Base-by-base conservation (phyloP, 805 yeast genomes). In the Isabelozyma pseudorhagii region DNA sequence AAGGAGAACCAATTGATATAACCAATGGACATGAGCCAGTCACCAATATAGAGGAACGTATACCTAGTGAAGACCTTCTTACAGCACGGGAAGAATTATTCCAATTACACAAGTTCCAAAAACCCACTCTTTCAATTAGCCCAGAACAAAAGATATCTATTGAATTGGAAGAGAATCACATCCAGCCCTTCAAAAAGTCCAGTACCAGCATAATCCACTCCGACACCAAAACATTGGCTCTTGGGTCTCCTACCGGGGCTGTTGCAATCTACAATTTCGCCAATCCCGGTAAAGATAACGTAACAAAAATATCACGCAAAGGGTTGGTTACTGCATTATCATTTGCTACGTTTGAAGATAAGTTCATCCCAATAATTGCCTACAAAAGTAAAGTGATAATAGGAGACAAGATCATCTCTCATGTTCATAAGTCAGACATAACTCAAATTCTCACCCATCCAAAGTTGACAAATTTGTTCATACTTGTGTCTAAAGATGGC, bases 71-170 rank as follows among this genome's bases (percentile, higher is more conserved):
- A 2, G 56, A 50, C n/a, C 61, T 61, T 18, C 54, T 52, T 7
- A 47, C 44, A 27, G 73, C 77, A 1, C 61, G 75, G 5, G 69
- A 64, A 17, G 56, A 59, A 25, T 60, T 74, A 18, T 72, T 68
- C 54, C 61, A 56, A 42, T 42, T 68, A 15, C 79, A 74, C 52
- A 73, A 72, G 53, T 58, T 68, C 25, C 58, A 58, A 49, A 72
- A 71, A 50, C 54, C 63, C 27, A 39, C 54, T 3, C 54, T 62
- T 7, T 55, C 62, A 0, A 46, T 64, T 7, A 51, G 53, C 4
- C 54, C 58, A 13, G 56, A 54, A 5, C 44, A 55, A n/a, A 18
- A 29, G 7, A 50, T 58, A 7, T 25, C 50, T 4, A 50, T 63
- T 29, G 43, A 42, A n/a, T 51, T 46, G 11, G 38, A 27, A 5